Base-by-base conservation (phyloP, 2,329 filamentous ascomycete species). In the Fonsecaea monophora region DNA sequence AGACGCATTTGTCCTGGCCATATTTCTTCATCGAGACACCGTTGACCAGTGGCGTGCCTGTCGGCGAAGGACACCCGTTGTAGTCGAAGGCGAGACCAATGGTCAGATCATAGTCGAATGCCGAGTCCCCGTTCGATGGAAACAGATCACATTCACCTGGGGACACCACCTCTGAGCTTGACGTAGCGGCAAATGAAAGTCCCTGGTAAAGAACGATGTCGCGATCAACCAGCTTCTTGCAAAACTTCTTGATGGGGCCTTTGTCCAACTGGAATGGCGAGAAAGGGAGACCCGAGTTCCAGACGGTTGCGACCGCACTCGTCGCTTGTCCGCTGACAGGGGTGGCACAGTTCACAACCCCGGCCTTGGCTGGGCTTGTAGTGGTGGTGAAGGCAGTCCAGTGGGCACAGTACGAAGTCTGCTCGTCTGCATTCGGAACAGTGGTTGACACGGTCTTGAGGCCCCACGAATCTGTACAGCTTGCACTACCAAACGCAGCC, bases 1-100 rank as follows among this genome's bases (percentile, higher is more conserved):
- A 13, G 2, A 34, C 18, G 35, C 62, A 64, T 5, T 59, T 38
- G 6, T 53, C n/a, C n/a, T 13, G 2, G 3, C 62, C 62, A 34
- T 64, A 64, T 8, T 53, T 30, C 42, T 42, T 34, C 62, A 64
- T 64, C 15, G 21, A 32, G 21, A 64, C 18, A 15, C 62, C 62
- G 2, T 50, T 35, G 8, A 32, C 35, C 10, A 25, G 18, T 42
- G 40, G 45, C 8, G 54, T 59, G 21, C 38, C 56, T 35, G 53
- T 57, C 35, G 25, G 13, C 58, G 10, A 30, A 2, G 40, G 6
- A 35, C 62, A 64, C 9, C 42, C 62, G 12, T 32, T 45, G 30
- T 7, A 30, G 48, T 64, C 62, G 25, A 40, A 64, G 13, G 35
- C 35, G 2, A 64, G 18, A 32, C 8, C 35, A 4, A 64, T 15